A percentile compares a stretch with the other conserved stretches of the same genome.
phyloP scores from a whole-genome alignment of 164 flowering plant genomes.

The Tinospora cordifolia region DNA sequence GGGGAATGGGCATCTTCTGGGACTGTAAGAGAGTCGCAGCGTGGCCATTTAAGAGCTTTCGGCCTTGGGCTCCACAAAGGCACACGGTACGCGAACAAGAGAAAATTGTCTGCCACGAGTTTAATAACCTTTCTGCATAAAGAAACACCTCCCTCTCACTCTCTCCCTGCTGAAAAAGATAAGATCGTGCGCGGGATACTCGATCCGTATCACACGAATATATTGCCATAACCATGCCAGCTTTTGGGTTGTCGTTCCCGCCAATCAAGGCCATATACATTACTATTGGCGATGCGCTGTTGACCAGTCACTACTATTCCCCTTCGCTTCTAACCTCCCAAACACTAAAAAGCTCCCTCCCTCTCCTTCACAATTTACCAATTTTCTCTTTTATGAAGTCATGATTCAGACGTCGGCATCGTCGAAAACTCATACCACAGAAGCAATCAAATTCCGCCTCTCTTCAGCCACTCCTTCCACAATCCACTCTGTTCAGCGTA shows the following conservation, averaged over 20 bases:
- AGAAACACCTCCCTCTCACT: background rate
- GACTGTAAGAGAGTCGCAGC: background rate
- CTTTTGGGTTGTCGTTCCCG: background rate
- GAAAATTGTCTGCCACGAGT: conserved; percentile 1
- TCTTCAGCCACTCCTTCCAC: too few species aligned
- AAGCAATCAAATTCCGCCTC: too few species aligned
- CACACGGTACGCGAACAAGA: background rate
- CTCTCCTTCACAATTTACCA: too few species aligned
- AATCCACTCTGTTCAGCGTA: too few species aligned
- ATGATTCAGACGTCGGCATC: too few species aligned
- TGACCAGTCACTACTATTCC: too few species aligned
- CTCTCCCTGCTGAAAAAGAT: background rate
- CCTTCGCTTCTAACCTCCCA: too few species aligned
- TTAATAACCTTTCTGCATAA: background rate
- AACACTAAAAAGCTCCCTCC: too few species aligned
- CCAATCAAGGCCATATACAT: background rate
- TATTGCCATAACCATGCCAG: conserved; percentile 2
- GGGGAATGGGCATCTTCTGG: background rate
- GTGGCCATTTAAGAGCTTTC: background rate
- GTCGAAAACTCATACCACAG: too few species aligned
- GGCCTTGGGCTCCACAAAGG: background rate
- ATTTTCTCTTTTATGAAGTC: too few species aligned
- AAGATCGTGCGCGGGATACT: background rate
- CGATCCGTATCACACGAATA: background rate
- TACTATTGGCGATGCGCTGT: background rate